Base-by-base conservation (phyloP, 1,284 basidiomycete species). In the Ceratobasidium sp. region DNA sequence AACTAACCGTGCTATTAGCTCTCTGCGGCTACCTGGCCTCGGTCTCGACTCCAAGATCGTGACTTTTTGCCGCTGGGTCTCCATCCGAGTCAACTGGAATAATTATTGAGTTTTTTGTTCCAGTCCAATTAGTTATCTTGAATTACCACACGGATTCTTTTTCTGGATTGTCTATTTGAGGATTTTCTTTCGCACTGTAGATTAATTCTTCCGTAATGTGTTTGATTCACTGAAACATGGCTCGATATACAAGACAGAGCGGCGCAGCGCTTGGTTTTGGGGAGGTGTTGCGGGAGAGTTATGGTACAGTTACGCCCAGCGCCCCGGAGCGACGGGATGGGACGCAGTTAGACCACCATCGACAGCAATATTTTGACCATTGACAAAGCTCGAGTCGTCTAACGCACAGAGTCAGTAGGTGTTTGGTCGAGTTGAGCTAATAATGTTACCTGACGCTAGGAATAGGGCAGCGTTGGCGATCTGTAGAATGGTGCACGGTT, bases 351-450 rank as follows among this genome's bases (percentile, higher is more conserved):
- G 81, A 0, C 94, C 95, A 9, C 95, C 96, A 79, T 96, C 95
- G 31, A 96, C 91, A 0, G 91, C 90, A 48, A 95, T 86, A 77
- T 91, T 92, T 79, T 97, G 92, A 13, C 94, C 96, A 80, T 97
- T 98, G 74, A 98, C 89, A 81, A 97, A 96, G 79, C 93, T 95
- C 0, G 94, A 90, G 76, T 95, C 94, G 79, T 96, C 95, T 93
- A 61, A 66, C 63, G 48, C n/a, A 65, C 48, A 34, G 8, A n/a
- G 46, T 24, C 8, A 76, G 64, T 68, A 79, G n/a, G 73, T 27
- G 49, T 9, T 27, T 13, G 9, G 8, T 19, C 53, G 8, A 41
- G 31, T 29, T 29, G 61, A 24, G 75, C 24, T 58, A 22, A 56
- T 46, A 19, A 53, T 78, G 86, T 81, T 80, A 93, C 94, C 94